Conservation (phyloP, 2,329 filamentous ascomycete genomes). For the Neoarthrinium moseri region DNA sequence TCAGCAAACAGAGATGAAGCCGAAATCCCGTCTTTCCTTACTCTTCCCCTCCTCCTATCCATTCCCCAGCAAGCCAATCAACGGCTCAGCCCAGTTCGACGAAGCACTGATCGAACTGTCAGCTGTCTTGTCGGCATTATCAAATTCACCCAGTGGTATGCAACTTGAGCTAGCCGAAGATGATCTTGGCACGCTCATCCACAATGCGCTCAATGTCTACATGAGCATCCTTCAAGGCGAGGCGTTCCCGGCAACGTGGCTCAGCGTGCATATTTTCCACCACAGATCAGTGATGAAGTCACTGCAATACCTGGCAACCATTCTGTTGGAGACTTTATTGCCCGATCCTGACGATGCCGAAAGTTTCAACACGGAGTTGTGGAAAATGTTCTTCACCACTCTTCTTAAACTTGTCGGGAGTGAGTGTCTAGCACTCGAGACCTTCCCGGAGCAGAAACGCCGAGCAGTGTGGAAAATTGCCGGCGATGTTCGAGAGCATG, state of each 20-base stretch:
- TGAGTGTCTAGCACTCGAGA: slow-evolving; percentile 85
- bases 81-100: slow-evolving; percentile 63
- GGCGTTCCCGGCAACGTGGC: slow-evolving; percentile 85
- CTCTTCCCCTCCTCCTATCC: slow-evolving; percentile 90
- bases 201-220: slow-evolving; percentile 78
- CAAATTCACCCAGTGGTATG: slow-evolving; percentile 71
- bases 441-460: slow-evolving; percentile 94
- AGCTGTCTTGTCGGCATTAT: slow-evolving; percentile 79
- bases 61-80: slow-evolving; percentile 72
- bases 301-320: slow-evolving; percentile 76
- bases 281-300: slow-evolving; percentile 87
- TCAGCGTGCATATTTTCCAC: slow-evolving; percentile 90
- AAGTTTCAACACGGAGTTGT: slow-evolving; percentile 86
- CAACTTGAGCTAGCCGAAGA: slow-evolving; percentile 73
- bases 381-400: slow-evolving; percentile 90
- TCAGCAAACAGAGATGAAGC: slow-evolving; percentile 50
- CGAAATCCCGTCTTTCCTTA: slow-evolving; percentile 72
- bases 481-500: slow-evolving; percentile 89
- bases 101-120: slow-evolving; percentile 88
- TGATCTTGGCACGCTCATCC: slow-evolving; percentile 72
- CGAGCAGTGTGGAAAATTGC: slow-evolving; percentile 98
- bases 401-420: slow-evolving; percentile 87
- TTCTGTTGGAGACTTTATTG: slow-evolving; percentile 80
- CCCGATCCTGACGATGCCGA: slow-evolving; percentile 91
- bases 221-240: slow-evolving; percentile 87